These are phyloP conservation scores for Penicillium manginii DNA, from an alignment of 495 filamentous ascomycete genomes.

Conservation along the genomic window DNA sequence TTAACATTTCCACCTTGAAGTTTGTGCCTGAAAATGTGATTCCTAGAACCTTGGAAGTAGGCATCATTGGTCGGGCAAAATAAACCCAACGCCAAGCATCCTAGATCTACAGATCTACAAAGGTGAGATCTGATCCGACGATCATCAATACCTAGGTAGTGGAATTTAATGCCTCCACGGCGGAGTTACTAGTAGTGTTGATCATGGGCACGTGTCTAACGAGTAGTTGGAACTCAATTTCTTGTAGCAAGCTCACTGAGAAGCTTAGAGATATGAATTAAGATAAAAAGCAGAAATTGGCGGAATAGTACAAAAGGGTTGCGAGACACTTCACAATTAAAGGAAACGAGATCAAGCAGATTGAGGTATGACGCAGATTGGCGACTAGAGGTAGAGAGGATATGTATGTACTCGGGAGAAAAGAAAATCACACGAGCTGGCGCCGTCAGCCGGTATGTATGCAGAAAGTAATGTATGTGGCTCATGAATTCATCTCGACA, in stretches of 20 bases:
- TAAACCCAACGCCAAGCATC: constrained; percentile 1
- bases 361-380: background rate
- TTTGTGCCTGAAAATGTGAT: background rate
- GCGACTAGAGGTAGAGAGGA: constrained; percentile 9
- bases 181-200: background rate
- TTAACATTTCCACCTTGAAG: too few species aligned
- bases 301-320: constrained; percentile 16
- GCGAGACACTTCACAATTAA: constrained; percentile 18
- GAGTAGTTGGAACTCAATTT: background rate
- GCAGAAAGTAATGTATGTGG: constrained; percentile 22
- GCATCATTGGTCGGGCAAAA: background rate
- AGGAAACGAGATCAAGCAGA: constrained; percentile 10
- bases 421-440: constrained; percentile 10
- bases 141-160: background rate
- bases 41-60: background rate
- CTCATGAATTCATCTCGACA: constrained; percentile 26
- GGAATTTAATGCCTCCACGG: background rate
- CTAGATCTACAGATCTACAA: constrained; percentile 6
- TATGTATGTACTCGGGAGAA: constrained; percentile 20
- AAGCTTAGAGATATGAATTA: constrained; percentile 11
- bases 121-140: background rate
- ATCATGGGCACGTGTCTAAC: too few species aligned
- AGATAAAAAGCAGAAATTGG: constrained; percentile 16
- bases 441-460: constrained; percentile 19
- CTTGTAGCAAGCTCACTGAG: background rate